Conservation (phyloP, 2,329 filamentous ascomycete species). For the Hymenoscyphus fructigenus region DNA sequence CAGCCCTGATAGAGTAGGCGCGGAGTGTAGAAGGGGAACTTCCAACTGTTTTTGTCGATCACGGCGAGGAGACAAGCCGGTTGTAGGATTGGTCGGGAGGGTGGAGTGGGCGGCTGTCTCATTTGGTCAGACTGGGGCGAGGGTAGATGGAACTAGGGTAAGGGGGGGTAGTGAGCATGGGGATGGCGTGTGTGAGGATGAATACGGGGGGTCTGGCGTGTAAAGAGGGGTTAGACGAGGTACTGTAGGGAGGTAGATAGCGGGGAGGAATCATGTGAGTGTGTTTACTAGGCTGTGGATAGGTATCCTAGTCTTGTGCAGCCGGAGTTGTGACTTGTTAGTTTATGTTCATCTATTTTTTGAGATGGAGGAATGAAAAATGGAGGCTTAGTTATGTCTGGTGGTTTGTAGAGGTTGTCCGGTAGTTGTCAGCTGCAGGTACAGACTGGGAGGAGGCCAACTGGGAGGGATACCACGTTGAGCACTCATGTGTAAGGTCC, state of each 20-base stretch:
- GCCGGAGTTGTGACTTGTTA: background rate
- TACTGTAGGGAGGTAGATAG: background rate
- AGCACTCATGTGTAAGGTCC: background rate
- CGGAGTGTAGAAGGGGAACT: slow-evolving; percentile 8
- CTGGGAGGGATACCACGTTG: background rate
- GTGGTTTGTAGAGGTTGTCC: background rate
- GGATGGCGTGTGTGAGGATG: background rate
- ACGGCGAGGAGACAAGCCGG: slow-evolving; percentile 5
- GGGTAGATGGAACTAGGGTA: background rate
- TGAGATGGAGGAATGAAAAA: slow-evolving; percentile 1
- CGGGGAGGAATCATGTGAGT: background rate
- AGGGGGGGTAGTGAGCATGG: background rate
- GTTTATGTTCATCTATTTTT: background rate
- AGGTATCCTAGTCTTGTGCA: background rate
- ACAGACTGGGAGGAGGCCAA: background rate
- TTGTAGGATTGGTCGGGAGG: slow-evolving; percentile 12
- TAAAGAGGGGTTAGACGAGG: background rate
- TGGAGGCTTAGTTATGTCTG: background rate
- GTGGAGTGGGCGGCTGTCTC: slow-evolving; percentile 18
- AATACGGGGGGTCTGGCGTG: background rate
- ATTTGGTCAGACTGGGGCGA: slow-evolving; percentile 11
- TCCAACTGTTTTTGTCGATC: slow-evolving; percentile 15
- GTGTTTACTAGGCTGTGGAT: slow-evolving; percentile 1
- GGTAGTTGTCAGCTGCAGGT: background rate
- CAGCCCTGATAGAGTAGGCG: slow-evolving; percentile 17